These are phyloP conservation scores for Penicillium macrosclerotiorum DNA, from an alignment of 495 filamentous ascomycete genomes.

Conservation along the genomic window DNA sequence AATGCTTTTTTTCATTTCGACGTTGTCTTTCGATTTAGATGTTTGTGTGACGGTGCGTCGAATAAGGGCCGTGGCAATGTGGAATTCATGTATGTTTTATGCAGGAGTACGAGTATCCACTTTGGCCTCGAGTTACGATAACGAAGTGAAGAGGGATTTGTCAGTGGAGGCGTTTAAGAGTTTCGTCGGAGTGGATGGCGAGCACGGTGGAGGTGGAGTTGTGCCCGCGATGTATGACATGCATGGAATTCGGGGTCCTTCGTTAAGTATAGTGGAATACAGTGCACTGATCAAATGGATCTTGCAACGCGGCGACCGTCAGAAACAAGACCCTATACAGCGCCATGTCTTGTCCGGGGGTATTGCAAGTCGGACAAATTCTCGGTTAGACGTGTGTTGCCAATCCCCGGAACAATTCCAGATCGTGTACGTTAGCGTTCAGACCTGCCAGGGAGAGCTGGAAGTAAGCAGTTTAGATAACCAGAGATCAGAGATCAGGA, in stretches of 20 bases:
- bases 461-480: too few relatives aligned
- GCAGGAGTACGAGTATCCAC: constrained; percentile 6
- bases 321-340: too few relatives aligned
- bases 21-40: not conserved
- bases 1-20: not conserved
- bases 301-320: too few relatives aligned
- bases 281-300: too few relatives aligned
- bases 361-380: constrained; percentile 6
- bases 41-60: constrained; percentile 1
- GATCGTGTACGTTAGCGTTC: too few relatives aligned
- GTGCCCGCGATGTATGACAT: constrained; percentile 26
- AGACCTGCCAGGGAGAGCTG: too few relatives aligned
- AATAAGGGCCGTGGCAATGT: constrained; percentile 10
- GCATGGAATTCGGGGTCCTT: constrained; percentile 18
- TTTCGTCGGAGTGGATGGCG: not conserved
- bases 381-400: constrained; percentile 11
- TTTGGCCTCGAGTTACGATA: too few relatives aligned
- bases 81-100: not conserved
- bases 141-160: too few relatives aligned
- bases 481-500: too few relatives aligned
- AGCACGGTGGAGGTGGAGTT: too few relatives aligned
- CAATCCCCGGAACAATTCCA: not conserved
- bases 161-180: too few relatives aligned
- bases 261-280: too few relatives aligned
- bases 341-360: constrained; percentile 9